These are phyloP conservation scores for Sisymbrium altissimum DNA, from an alignment of 345 rosid species.

Conservation along the genomic window DNA sequence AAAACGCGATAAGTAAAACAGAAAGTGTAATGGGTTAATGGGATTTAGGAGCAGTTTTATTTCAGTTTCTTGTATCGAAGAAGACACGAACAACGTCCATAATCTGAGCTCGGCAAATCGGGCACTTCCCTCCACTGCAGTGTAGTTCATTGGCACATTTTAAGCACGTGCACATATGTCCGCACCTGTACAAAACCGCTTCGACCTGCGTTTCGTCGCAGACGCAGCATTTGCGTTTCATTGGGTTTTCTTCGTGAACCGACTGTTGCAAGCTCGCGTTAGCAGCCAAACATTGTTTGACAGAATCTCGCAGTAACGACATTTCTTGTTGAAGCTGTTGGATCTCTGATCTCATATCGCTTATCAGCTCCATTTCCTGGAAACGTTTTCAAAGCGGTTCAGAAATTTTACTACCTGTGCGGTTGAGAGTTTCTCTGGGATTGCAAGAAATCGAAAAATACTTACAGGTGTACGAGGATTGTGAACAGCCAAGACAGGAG, in stretches of 20 bases:
- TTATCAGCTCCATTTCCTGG: constrained; percentile 73
- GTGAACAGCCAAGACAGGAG: constrained; percentile 8
- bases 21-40: constrained; percentile 1
- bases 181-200: constrained; percentile 78
- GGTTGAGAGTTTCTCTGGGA: not conserved
- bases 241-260: constrained; percentile 35
- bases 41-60: not conserved
- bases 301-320: constrained; percentile 53
- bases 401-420: not conserved
- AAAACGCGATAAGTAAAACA: not conserved
- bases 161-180: constrained; percentile 87
- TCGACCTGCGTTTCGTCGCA: constrained; percentile 69
- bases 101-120: constrained; percentile 70
- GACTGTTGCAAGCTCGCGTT: constrained; percentile 47
- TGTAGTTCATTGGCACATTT: constrained; percentile 75
- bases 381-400: not conserved
- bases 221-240: constrained; percentile 59
- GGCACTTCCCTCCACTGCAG: constrained; percentile 64
- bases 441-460: not conserved
- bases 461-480: constrained; percentile 26
- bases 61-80: constrained; percentile 41
- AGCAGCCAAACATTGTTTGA: constrained; percentile 56
- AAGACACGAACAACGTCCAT: constrained; percentile 71
- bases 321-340: constrained; percentile 70
- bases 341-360: constrained; percentile 61